These are phyloP conservation scores for Pochonia chlamydosporia DNA, from an alignment of 2,329 filamentous ascomycete species.

Conservation along the genomic window DNA sequence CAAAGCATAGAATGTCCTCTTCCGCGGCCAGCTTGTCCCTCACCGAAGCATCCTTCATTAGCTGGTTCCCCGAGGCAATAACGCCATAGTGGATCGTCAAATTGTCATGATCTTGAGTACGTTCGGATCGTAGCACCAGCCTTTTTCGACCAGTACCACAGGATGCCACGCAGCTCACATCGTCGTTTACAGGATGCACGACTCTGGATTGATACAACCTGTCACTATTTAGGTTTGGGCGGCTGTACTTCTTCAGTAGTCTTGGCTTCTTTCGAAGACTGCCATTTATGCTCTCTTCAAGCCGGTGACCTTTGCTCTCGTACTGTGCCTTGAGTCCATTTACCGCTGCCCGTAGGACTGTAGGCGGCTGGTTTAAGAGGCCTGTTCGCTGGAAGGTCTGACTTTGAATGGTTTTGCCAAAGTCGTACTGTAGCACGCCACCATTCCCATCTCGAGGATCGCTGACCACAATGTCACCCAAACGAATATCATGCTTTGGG, in stretches of 20 bases:
- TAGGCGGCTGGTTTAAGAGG: slow-evolving; percentile 12
- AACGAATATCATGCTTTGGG: slow-evolving; percentile 23
- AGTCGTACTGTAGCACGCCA: slow-evolving; percentile 19
- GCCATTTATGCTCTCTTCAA: neutral
- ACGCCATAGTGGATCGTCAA: slow-evolving; percentile 14
- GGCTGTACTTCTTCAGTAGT: slow-evolving; percentile 1
- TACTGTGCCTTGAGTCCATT: neutral
- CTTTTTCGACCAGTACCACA: neutral
- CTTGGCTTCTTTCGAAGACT: neutral
- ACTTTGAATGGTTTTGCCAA: slow-evolving; percentile 13
- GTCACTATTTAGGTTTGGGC: slow-evolving; percentile 4
- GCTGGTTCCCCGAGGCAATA: slow-evolving; percentile 4
- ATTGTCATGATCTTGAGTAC: slow-evolving; percentile 2
- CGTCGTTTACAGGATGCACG: slow-evolving; percentile 1
- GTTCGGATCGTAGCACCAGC: neutral
- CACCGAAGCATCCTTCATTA: neutral
- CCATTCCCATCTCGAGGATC: neutral
- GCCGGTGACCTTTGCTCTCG: slow-evolving; percentile 8
- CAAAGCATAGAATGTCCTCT: no score
- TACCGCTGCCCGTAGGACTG: slow-evolving; percentile 7
- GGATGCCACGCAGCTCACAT: neutral
- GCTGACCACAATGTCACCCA: slow-evolving; percentile 18
- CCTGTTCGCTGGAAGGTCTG: slow-evolving; percentile 8
- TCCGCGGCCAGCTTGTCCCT: slow-evolving; percentile 22
- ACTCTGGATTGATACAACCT: slow-evolving; percentile 5